Evolutionary conservation across 495 filamentous ascomycete genomes (phyloP).

Genomic region (Astrothelium subdiscretum): DNA sequence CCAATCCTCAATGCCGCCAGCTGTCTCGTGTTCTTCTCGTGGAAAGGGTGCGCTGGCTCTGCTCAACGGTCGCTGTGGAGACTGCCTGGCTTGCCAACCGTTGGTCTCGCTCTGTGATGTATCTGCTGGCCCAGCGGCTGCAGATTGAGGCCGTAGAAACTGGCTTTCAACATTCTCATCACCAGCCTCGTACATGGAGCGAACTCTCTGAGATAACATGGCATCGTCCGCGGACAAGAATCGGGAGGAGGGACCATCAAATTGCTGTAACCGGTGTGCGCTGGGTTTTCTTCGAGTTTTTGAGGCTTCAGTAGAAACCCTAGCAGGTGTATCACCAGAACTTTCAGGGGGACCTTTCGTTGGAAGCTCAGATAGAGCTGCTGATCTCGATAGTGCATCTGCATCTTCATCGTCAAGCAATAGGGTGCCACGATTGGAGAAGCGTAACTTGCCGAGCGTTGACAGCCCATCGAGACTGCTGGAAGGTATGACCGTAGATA

Average conservation of each 20-base stretch:
- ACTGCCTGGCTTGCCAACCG: background rate
- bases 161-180: constrained; percentile 43
- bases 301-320: background rate
- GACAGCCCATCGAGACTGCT: constrained; percentile 34
- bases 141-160: background rate
- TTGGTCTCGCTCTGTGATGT: background rate
- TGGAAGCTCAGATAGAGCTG: background rate
- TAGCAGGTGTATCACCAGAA: background rate
- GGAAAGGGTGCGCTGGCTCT: constrained; percentile 5
- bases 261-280: constrained; percentile 24
- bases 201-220: constrained; percentile 75
- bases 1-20: constrained; percentile 93
- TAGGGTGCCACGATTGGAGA: constrained; percentile 55
- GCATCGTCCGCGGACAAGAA: constrained; percentile 69
- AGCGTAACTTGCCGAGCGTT: constrained; percentile 38
- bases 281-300: background rate
- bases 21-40: constrained; percentile 47
- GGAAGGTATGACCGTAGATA: constrained; percentile 47
- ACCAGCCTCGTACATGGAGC: constrained; percentile 81
- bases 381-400: background rate
- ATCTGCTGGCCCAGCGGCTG: background rate
- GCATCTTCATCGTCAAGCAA: constrained; percentile 41
- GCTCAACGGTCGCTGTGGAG: background rate
- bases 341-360: background rate
- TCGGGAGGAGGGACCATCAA: constrained; percentile 22